Evolutionary conservation across 768 basidiomycete genomes (phyloP).

Genomic region (Mycena alexandri): DNA sequence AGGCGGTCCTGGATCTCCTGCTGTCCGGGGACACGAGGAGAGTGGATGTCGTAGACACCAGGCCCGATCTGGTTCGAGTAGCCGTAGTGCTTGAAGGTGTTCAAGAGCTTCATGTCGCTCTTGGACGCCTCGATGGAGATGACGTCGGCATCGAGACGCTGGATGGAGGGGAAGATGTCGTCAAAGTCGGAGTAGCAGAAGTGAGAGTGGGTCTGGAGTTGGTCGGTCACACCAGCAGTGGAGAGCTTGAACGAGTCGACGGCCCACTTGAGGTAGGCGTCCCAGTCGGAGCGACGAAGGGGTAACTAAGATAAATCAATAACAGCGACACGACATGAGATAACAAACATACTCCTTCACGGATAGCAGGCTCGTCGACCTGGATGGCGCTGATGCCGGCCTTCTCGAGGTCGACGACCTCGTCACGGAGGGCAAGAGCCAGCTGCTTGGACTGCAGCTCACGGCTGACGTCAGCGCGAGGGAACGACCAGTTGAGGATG

Average conservation of each 20-base stretch:
- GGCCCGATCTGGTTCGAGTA: constrained; percentile 99
- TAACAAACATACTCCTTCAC: constrained; percentile 85
- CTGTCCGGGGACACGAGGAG: constrained; percentile 94
- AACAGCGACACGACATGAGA: constrained; percentile 26
- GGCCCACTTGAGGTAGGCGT: constrained; percentile 96
- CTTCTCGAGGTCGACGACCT: constrained; percentile 96
- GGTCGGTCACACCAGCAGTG: constrained; percentile 94
- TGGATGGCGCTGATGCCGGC: constrained; percentile 98
- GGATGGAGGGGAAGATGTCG: constrained; percentile 98
- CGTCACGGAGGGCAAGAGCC: constrained; percentile 97
- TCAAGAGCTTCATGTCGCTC: constrained; percentile 97
- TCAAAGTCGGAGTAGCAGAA: constrained; percentile 99
- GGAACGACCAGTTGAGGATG: constrained; percentile 99
- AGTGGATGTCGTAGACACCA: constrained; percentile 99
- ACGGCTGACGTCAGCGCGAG: constrained; percentile 95
- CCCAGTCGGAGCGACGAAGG: constrained; percentile 96
- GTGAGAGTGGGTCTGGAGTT: constrained; percentile 98
- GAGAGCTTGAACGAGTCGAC: constrained; percentile 99
- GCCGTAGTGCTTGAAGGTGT: constrained; percentile 93
- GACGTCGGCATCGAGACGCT: constrained; percentile 97
- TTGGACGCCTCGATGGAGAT: constrained; percentile 99
- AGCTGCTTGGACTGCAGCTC: constrained; percentile 99
- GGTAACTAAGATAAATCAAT: constrained; percentile 72
- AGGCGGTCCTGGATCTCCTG: constrained; percentile 97
- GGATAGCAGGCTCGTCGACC: constrained; percentile 99